Evolutionary conservation across 1,139 yeast species (phyloP), one percentile per base, ranked within the genome.

Genomic region (Schizosaccharomyces versatilis): DNA sequence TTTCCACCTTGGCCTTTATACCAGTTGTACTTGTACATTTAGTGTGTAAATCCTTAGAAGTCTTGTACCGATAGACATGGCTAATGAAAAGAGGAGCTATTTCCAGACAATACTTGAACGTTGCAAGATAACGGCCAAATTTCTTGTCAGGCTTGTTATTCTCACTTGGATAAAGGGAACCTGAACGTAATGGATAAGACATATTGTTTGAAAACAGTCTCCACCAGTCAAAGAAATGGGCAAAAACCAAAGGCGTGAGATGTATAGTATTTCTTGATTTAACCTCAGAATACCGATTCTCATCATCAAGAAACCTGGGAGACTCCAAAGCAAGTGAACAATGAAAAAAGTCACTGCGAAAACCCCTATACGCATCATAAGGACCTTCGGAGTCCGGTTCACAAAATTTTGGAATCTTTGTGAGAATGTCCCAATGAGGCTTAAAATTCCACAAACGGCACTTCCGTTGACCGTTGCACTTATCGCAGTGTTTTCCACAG

Each of bases 171-270:
- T 84, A 90, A 24, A 90, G 66, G 12, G 69, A 68, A 0, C 97
- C 97, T 48, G 75, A 73, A 57, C 85, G 74, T 3, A 84, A 74
- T 0, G 97, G 95, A 41, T 84, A 69, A 5, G 94, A 80, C 38
- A 81, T 69, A 39, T 76, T 75, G 51, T 84, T 78, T 36, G 81
- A 78, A 62, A 90, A 78, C 55, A 81, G 73, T 53, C 73, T 68
- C 95, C 95, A 86, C 97, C 97, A 90, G 47, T 69, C 68, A 62
- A 76, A 78, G 69, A 88, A 88, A 61, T 82, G 82, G 10, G 69
- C 67, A 59, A 85, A 71, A 0, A 81, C 73, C 44, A 73, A 67
- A 0, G 96, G 95, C 0, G 94, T 74, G 48, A 88, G 68, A 65
- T 86, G 93, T 14, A 81, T 76, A 1, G 86, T 74, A 66, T 86